Percentiles rank a stretch among this genome's conserved stretches.
Conservation (phyloP, 2,329 filamentous ascomycete species). For the Nothophaeocryptopus gaeumannii region DNA sequence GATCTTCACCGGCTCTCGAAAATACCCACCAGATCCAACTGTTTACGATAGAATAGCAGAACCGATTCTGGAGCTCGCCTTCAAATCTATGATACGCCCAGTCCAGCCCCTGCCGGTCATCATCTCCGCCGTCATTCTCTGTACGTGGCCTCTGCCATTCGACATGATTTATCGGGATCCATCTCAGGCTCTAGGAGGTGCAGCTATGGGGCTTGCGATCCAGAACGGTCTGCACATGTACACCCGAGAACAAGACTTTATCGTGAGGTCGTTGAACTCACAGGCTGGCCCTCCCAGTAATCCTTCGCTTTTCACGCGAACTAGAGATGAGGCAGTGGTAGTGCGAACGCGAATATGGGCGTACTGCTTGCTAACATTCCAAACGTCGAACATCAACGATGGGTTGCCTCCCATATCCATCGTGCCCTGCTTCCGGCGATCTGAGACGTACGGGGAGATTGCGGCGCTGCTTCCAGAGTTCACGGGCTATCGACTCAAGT, state of each 20-base stretch:
- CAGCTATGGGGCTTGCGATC: conserved; percentile 3
- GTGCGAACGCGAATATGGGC: conserved; percentile 5
- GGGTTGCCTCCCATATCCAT: conserved; percentile 5
- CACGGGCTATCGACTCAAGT: conserved; percentile 1
- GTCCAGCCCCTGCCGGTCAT: conserved; percentile 1
- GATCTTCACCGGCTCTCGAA: conserved; percentile 4
- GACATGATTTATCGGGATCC: conserved; percentile 9
- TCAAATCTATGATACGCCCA: conserved; percentile 4
- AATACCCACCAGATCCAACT: conserved; percentile 3
- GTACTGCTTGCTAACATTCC: conserved; percentile 3
- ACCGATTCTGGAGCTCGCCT: conserved; percentile 5
- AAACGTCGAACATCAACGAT: conserved; percentile 6
- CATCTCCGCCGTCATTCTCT: conserved; percentile 4
- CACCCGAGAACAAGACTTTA: conserved; percentile 8
- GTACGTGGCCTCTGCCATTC: conserved; percentile 7
- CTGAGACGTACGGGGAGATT: conserved; percentile 3
- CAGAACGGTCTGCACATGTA: conserved; percentile 13
- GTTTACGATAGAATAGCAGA: conserved; percentile 5
- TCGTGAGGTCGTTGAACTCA: neutral
- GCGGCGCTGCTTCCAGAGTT: conserved; percentile 2
- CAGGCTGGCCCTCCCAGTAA: neutral
- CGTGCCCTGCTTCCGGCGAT: conserved; percentile 6
- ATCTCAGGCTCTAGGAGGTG: conserved; percentile 6
- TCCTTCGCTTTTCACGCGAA: neutral
- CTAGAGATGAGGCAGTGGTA: conserved; percentile 1